These are phyloP conservation scores for Lentinula guzmanii DNA, from an alignment of 768 basidiomycete genomes.

Conservation along the genomic window DNA sequence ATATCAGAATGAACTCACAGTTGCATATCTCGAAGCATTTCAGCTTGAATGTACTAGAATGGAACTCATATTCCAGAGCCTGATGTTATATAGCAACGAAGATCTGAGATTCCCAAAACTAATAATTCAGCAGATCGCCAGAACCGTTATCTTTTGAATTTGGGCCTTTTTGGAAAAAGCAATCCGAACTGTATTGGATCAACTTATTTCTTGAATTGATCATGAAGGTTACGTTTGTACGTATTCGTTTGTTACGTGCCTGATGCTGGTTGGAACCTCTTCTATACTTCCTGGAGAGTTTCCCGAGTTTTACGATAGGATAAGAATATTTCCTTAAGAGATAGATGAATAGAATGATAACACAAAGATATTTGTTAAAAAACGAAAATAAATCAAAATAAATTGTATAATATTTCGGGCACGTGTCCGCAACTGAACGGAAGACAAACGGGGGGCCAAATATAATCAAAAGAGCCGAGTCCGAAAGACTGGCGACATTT, in stretches of 20 bases:
- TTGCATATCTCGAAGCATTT: too few species aligned
- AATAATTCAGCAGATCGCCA: not conserved
- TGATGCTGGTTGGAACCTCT: not conserved
- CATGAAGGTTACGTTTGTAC: not conserved
- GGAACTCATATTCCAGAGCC: too few species aligned
- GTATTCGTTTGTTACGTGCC: not conserved
- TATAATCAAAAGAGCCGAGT: not conserved
- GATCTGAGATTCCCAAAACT: slow-evolving; percentile 1
- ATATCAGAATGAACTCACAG: too few species aligned
- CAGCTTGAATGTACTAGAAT: too few species aligned
- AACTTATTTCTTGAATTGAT: not conserved
- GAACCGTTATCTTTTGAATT: slow-evolving; percentile 1
- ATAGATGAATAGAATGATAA: too few species aligned
- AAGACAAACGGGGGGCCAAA: not conserved
- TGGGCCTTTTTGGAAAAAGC: not conserved
- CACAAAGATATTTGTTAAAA: too few species aligned
- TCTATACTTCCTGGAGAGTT: too few species aligned
- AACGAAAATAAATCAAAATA: too few species aligned
- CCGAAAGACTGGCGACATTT: slow-evolving; percentile 5
- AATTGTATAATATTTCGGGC: not conserved
- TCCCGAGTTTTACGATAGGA: too few species aligned
- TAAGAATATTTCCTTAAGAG: too few species aligned
- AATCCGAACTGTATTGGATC: not conserved
- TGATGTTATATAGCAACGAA: not conserved
- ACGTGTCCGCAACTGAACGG: not conserved